A percentile compares a stretch with the other conserved stretches of the same genome.
Evolutionary conservation across 371 early-diverging fungal species (phyloP).

Genomic region (Mucor plumbeus): DNA sequence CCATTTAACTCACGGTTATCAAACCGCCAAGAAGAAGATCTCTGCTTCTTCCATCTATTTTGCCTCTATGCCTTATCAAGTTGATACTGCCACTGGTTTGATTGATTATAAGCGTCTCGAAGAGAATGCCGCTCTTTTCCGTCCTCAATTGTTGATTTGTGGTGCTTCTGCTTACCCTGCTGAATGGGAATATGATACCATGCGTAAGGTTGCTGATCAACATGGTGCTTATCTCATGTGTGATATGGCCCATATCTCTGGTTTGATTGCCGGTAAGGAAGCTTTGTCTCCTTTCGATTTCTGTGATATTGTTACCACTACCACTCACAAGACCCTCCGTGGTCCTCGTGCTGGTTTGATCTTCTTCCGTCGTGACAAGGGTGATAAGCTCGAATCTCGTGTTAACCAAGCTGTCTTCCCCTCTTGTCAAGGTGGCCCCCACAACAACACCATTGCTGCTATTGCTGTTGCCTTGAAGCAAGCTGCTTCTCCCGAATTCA

Average conservation of each 20-base stretch:
- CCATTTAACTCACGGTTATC: conserved; percentile 99
- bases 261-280: conserved; percentile 91
- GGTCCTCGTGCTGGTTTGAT: conserved; percentile 99
- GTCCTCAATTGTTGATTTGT: conserved; percentile 97
- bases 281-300: conserved; percentile 93
- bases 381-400: conserved; percentile 86
- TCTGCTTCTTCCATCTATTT: conserved; percentile 98
- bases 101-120: conserved; percentile 97
- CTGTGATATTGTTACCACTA: conserved; percentile 99
- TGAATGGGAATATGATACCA: conserved; percentile 97
- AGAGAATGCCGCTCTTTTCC: conserved; percentile 90
- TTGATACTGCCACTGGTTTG: conserved; percentile 84
- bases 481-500: conserved; percentile 82
- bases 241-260: conserved; percentile 99
- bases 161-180: conserved; percentile 98
- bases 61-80: conserved; percentile 98
- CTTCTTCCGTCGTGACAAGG: conserved; percentile 93
- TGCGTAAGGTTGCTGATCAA: conserved; percentile 92
- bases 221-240: conserved; percentile 95
- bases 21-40: conserved; percentile 99
- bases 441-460: conserved; percentile 99
- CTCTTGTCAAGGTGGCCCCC: conserved; percentile 98
- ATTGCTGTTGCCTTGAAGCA: conserved; percentile 97
- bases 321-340: conserved; percentile 99
- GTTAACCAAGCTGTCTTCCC: conserved; percentile 99